Evolutionary conservation across 2,329 filamentous ascomycete genomes (phyloP).

Genomic region (Rutstroemia sydowiana): DNA sequence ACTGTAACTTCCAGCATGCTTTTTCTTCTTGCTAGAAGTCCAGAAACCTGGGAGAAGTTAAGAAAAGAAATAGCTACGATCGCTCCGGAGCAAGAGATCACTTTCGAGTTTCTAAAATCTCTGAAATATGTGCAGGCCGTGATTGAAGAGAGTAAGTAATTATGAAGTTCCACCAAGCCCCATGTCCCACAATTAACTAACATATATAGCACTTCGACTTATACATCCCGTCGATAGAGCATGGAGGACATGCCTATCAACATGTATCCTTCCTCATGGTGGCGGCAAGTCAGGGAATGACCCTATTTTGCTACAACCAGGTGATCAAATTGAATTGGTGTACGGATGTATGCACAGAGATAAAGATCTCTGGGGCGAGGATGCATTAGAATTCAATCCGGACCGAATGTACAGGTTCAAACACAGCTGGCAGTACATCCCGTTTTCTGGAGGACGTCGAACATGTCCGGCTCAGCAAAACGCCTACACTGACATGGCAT

Average conservation of each 20-base stretch:
- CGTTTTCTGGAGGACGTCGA: neutral
- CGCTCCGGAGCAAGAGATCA: constrained; percentile 32
- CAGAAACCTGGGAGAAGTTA: constrained; percentile 27
- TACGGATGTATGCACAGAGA: constrained; percentile 32
- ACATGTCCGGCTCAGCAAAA: constrained; percentile 9
- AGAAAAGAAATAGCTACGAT: constrained; percentile 23
- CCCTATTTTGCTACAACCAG: constrained; percentile 23
- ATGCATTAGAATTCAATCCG: constrained; percentile 32
- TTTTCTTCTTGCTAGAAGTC: constrained; percentile 20
- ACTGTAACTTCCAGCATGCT: constrained; percentile 30
- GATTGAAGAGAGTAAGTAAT: constrained; percentile 45
- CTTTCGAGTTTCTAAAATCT: constrained; percentile 41
- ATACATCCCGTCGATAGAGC: constrained; percentile 31
- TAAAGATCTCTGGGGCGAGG: constrained; percentile 32
- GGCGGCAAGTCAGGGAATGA: constrained; percentile 24
- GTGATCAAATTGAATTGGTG: constrained; percentile 10
- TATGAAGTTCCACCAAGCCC: neutral
- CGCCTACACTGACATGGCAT: constrained; percentile 1
- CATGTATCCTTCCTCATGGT: constrained; percentile 21
- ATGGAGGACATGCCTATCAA: constrained; percentile 3
- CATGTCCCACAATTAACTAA: neutral
- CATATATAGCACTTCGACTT: constrained; percentile 21
- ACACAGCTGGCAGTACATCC: constrained; percentile 21
- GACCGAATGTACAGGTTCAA: constrained; percentile 34
- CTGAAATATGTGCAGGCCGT: constrained; percentile 49